Conservation (phyloP, 2,329 filamentous ascomycete genomes). For the Aphanoascus verrucosus region DNA sequence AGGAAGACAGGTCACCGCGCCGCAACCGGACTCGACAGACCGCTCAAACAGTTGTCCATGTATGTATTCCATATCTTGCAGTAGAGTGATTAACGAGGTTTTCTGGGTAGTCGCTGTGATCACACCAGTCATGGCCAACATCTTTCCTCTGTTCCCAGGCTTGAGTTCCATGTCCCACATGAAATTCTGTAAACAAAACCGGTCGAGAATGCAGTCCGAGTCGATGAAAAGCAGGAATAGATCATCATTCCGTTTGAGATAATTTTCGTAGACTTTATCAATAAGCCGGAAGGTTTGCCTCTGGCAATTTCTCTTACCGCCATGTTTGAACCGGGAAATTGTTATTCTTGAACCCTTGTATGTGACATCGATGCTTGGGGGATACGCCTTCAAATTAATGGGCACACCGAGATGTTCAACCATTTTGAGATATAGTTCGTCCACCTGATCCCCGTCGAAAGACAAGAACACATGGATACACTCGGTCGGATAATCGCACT, state of each 20-base stretch:
- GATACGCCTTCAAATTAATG: slow-evolving; percentile 63
- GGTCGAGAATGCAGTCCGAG: slow-evolving; percentile 89
- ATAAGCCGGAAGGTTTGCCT: slow-evolving; percentile 89
- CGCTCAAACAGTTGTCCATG: slow-evolving; percentile 94
- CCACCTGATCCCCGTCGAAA: slow-evolving; percentile 81
- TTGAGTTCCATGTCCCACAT: slow-evolving; percentile 98
- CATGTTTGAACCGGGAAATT: slow-evolving; percentile 82
- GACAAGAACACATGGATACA: slow-evolving; percentile 93
- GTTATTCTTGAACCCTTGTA: slow-evolving; percentile 79
- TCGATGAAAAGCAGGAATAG: slow-evolving; percentile 95
- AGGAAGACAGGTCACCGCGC: slow-evolving; percentile 86
- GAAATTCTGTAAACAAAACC: slow-evolving; percentile 88
- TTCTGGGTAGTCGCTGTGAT: slow-evolving; percentile 89
- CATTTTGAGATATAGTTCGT: slow-evolving; percentile 79
- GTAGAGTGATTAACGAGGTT: slow-evolving; percentile 76
- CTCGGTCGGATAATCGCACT: slow-evolving; percentile 83
- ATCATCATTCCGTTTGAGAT: slow-evolving; percentile 78
- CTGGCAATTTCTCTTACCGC: slow-evolving; percentile 87
- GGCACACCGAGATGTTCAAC: slow-evolving; percentile 77
- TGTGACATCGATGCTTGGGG: slow-evolving; percentile 78
- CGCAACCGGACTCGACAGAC: slow-evolving; percentile 88
- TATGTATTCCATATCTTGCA: slow-evolving; percentile 97
- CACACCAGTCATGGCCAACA: slow-evolving; percentile 95
- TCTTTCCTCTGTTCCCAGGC: slow-evolving; percentile 79
- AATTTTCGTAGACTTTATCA: slow-evolving; percentile 80